phyloP scores from a whole-genome alignment of 1,284 basidiomycete species.

The Ganoderma sinense region DNA sequence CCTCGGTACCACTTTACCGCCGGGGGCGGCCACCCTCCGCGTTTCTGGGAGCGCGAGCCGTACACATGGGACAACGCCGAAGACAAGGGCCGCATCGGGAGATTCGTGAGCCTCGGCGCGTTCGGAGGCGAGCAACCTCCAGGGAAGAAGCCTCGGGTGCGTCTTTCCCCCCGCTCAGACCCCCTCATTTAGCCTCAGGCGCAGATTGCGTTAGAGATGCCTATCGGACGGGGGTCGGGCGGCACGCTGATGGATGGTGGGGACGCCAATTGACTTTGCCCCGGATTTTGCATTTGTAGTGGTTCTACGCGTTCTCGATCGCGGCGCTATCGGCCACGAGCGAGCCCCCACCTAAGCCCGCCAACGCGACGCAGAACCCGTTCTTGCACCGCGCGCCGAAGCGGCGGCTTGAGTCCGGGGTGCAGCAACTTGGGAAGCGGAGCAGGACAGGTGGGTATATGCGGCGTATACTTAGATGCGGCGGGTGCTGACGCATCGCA shows the following conservation, averaged over 20 bases:
- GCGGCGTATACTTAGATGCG: background rate
- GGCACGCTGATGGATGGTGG: background rate
- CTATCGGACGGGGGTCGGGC: background rate
- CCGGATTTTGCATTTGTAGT: slow-evolving; percentile 47
- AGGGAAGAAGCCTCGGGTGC: slow-evolving; percentile 86
- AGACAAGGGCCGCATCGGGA: slow-evolving; percentile 69
- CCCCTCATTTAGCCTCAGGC: background rate
- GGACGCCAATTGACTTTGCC: background rate
- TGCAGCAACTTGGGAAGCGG: slow-evolving; percentile 63
- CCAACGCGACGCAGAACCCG: slow-evolving; percentile 79
- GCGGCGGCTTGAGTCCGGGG: slow-evolving; percentile 56
- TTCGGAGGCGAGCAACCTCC: slow-evolving; percentile 71
- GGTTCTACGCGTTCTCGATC: slow-evolving; percentile 83
- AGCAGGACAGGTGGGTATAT: slow-evolving; percentile 55
- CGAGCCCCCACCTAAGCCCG: slow-evolving; percentile 53
- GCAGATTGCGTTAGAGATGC: background rate
- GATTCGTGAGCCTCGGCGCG: slow-evolving; percentile 88
- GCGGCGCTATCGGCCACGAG: slow-evolving; percentile 47
- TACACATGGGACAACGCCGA: slow-evolving; percentile 76
- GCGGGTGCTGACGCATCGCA: slow-evolving; percentile 20
- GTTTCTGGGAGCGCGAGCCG: slow-evolving; percentile 94
- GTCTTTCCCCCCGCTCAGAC: slow-evolving; percentile 33
- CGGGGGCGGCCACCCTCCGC: slow-evolving; percentile 60
- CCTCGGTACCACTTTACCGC: slow-evolving; percentile 85
- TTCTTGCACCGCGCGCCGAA: slow-evolving; percentile 61